Base-by-base conservation (phyloP, 768 basidiomycete species). In the Hortiboletus campestris region DNA sequence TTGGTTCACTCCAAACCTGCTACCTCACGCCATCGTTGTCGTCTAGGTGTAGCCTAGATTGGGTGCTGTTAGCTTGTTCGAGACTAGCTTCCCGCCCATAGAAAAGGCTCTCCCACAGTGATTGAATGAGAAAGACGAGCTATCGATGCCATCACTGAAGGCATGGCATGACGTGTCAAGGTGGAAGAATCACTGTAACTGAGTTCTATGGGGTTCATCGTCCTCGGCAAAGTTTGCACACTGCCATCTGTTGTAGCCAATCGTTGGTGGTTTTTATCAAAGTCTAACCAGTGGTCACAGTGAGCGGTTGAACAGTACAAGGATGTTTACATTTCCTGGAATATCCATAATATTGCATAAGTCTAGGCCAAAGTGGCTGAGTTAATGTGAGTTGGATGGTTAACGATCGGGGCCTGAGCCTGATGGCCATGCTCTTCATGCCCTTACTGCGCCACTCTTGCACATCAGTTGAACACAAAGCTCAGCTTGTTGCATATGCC, bases 381-480 rank as follows among this genome's bases (percentile, higher is more conserved):
- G 48, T 43, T 42, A 2, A 42, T 44, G 29, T 25, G 47, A 12
- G 35, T 48, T n/a, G 9, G 10, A 31, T 17, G 16, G 20, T 32
- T 12, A 22, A 38, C 19, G 41, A 34, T 19, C 25, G 25, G 25
- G 34, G 38, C 19, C 22, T 13, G 14, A 12, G 38, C 19, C 22
- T 13, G 14, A 12, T 36, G 16, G 22, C 36, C 12, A 19, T 48
- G 16, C 9, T 16, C 31, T 19, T 17, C 22, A 4, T 12, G 8
- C 16, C 16, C 20, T 25, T 36, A 32, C 20, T 20, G 9, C 3
- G 14, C 19, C 46, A 49, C 4, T 20, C 43, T 38, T 28, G 45
- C 14, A 29, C 20, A 31, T 51, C 62, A 13, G 31, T 29, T 41
- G 29, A 35, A 57, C 59, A 51, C 53, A 61, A 35, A 54, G 34